A percentile compares a stretch with the other conserved stretches of the same genome.
Conservation (phyloP, 768 basidiomycete species). For the Hygrocybe punicea region DNA sequence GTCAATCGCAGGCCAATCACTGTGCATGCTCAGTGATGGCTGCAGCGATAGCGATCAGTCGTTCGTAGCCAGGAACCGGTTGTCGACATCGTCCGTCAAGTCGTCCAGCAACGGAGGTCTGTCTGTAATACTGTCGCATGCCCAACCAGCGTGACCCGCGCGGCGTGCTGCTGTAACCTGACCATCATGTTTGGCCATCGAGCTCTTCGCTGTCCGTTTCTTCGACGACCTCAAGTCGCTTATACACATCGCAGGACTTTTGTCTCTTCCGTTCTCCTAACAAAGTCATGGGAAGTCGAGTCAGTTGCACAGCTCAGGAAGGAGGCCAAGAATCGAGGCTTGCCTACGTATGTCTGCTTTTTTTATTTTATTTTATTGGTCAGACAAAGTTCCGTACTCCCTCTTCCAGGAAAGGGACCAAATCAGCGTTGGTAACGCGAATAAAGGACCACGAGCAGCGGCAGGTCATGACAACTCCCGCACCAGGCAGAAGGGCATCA, state of each 20-base stretch:
- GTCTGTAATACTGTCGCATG: too few species aligned
- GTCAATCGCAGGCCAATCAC: too few species aligned
- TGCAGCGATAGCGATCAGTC: conserved; percentile 18
- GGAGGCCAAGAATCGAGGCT: conserved; percentile 53
- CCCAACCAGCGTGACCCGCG: too few species aligned
- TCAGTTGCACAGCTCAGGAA: conserved; percentile 47
- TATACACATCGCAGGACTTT: conserved; percentile 31
- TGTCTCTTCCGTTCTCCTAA: conserved; percentile 56
- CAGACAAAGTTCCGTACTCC: conserved; percentile 8
- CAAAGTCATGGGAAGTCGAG: conserved; percentile 54
- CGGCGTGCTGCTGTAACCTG: conserved; percentile 17
- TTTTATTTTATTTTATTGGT: conserved; percentile 2
- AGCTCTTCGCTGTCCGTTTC: too few species aligned
- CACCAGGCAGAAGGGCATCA: conserved; percentile 23
- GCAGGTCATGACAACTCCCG: conserved; percentile 16
- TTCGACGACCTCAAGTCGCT: conserved; percentile 3
- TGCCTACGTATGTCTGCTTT: conserved; percentile 47
- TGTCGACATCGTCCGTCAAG: too few species aligned
- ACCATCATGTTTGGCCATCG: conserved; percentile 27
- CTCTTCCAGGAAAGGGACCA: conserved; percentile 52
- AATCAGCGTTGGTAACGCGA: conserved; percentile 52
- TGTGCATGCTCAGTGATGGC: not conserved
- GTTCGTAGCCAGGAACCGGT: not conserved
- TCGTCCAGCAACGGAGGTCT: not conserved
- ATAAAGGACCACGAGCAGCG: conserved; percentile 49